Base-by-base conservation (phyloP, 768 basidiomycete genomes). In the Leccinum disarticulatum region DNA sequence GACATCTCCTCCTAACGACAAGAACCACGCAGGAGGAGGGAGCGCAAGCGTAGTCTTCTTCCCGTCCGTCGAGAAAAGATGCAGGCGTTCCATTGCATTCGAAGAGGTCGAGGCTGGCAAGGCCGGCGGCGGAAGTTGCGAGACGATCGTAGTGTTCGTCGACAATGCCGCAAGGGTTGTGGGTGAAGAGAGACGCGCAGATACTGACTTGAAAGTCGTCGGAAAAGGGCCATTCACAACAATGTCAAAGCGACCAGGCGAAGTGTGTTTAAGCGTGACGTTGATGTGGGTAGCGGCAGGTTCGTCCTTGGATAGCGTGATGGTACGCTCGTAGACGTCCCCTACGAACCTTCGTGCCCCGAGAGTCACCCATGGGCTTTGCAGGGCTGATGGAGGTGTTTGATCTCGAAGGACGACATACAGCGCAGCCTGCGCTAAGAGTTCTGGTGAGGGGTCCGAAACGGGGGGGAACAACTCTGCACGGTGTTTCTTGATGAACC, bases 401-500 rank as follows among this genome's bases (percentile, higher is more conserved):
- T 82, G 81, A 59, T 90, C 89, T 43, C 90, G 84, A 15, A 93
- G 81, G 17, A 79, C 80, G 11, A 92, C 76, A 68, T 82, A 96
- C 7, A 97, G 78, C 0, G 90, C 93, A 1, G 90, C 90, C 70
- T 91, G 89, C 3, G 89, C 91, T 6, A 95, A 75, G 11, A 90
- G 66, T 50, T 86, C 83, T 0, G 87, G 76, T 1, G 82, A 79
- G 2, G 91, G 87, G 15, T 82, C 75, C 6, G 77, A 63, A 3
- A 86, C 64, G 0, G 83, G 78, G 3, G 90, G 90, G 77, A 97
- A 94, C n/a, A 97, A 77, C 58, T 90, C 83, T 43, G 86, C 79
- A 66, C 84, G 82, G 70, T 96, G 88, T 84, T 92, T 93, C 93
- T 84, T 81, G 66, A 98, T 95, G 70, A 98, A 98, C 3, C 93